Evolutionary conservation across 345 rosid genomes (phyloP), one percentile per base, ranked within the genome.

Genomic region (Jatropha curcas): DNA sequence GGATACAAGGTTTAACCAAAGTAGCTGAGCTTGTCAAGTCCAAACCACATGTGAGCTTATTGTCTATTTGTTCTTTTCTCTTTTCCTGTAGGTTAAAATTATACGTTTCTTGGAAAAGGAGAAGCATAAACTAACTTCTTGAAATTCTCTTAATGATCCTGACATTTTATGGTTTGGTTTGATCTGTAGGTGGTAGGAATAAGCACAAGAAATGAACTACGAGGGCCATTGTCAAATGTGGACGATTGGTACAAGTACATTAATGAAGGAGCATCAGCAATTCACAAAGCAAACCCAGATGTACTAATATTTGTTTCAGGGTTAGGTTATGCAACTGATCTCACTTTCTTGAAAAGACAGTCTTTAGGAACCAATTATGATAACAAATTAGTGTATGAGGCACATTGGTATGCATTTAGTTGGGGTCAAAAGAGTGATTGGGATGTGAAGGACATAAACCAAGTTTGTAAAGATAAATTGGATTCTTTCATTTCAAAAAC

Each of bases 361-460:
- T 9, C 73, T 0, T 60, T 67, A 24, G 73, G 68, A 6, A 20
- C 12, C 3, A 75, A 67, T 19, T 60, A 45, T 14, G 60, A 67
- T n/a, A 60, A 68, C 61, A 75, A 75, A 39, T 61, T 75, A 51
- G 73, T 75, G 9, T 60, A 59, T 3, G 78, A 75, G 65, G 73
- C 43, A 16, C 78, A 75, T 68, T 68, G 50, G 53, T 75, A 75
- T 7, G 10, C 72, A 4, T 75, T 52, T 51, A 46, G 71, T 24
- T 13, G n/a, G 25, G 55, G 51, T 12, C 20, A 9, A 1, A 19
- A 17, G 11, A 58, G 24, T 12, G 1, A 10, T 6, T 74, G 77
- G 77, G 60, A 48, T 17, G 58, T 14, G 17, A 14, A 39, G 25
- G 31, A 57, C 6, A 17, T 60, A 34, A 75, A 75, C 39, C 43